A percentile compares a stretch with the other conserved stretches of the same genome.
These are phyloP conservation scores for Phellopilus nigrolimitatus DNA, from an alignment of 1,284 basidiomycete genomes.

Conservation along the genomic window DNA sequence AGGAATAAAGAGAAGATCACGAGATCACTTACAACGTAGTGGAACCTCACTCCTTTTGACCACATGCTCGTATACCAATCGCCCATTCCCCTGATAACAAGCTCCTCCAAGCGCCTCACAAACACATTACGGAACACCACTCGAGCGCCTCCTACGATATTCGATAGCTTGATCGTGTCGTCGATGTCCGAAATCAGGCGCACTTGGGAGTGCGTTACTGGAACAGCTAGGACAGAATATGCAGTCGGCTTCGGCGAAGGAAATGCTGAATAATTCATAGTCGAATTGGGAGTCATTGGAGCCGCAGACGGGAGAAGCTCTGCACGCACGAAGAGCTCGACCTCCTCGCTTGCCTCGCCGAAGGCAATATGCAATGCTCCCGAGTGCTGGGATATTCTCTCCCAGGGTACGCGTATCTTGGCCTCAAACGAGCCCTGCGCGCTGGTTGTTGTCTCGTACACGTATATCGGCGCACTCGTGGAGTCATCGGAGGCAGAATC, in stretches of 20 bases:
- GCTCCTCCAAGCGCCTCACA: conserved; percentile 70
- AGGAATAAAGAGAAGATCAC: background rate
- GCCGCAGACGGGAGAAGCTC: conserved; percentile 49
- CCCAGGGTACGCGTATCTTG: conserved; percentile 61
- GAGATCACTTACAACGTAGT: conserved; percentile 74
- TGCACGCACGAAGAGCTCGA: conserved; percentile 52
- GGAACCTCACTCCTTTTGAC: conserved; percentile 67
- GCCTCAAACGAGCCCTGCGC: conserved; percentile 69
- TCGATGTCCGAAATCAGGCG: conserved; percentile 92
- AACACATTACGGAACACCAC: conserved; percentile 78
- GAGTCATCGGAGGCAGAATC: conserved; percentile 41
- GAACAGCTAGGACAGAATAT: conserved; percentile 27
- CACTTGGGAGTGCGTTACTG: conserved; percentile 53
- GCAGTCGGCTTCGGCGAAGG: background rate
- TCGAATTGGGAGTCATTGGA: conserved; percentile 10
- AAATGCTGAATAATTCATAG: conserved; percentile 17
- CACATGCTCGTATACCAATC: conserved; percentile 76
- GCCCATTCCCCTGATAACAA: conserved; percentile 81
- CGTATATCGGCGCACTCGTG: conserved; percentile 33
- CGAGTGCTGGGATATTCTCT: conserved; percentile 59
- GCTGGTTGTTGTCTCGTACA: conserved; percentile 47
- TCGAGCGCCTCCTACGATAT: conserved; percentile 68
- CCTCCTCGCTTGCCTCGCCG: conserved; percentile 46
- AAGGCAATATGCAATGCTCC: conserved; percentile 53
- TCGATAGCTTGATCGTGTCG: conserved; percentile 85